These are phyloP conservation scores for Hirschioporus abietinus DNA, from an alignment of 768 basidiomycete species.

Conservation along the genomic window DNA sequence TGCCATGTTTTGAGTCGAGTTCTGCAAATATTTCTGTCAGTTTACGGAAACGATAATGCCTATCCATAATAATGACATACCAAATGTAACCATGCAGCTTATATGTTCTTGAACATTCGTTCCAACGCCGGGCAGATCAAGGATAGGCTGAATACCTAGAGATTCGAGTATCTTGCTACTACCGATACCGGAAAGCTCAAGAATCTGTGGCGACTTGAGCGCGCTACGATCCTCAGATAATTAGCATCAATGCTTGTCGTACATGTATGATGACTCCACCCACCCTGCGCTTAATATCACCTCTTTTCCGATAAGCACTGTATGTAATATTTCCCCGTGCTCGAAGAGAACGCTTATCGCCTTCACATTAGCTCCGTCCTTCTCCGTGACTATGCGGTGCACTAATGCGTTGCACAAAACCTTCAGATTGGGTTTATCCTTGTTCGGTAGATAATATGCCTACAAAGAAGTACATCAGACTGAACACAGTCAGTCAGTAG, in stretches of 20 bases:
- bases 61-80: slow-evolving; percentile 9
- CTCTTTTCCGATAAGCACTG: slow-evolving; percentile 33
- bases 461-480: neutral
- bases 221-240: slow-evolving; percentile 25
- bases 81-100: slow-evolving; percentile 17
- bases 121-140: slow-evolving; percentile 43
- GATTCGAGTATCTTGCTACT: slow-evolving; percentile 25
- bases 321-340: slow-evolving; percentile 18
- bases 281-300: slow-evolving; percentile 37
- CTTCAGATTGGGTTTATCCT: slow-evolving; percentile 23
- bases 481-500: neutral
- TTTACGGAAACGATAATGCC: neutral
- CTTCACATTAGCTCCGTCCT: slow-evolving; percentile 12
- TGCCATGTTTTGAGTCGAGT: slow-evolving; percentile 9
- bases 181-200: slow-evolving; percentile 48
- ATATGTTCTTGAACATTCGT: slow-evolving; percentile 43
- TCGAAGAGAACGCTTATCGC: slow-evolving; percentile 35
- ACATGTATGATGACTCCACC: slow-evolving; percentile 6
- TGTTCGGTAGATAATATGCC: slow-evolving; percentile 20
- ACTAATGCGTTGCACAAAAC: slow-evolving; percentile 24
- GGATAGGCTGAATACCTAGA: slow-evolving; percentile 28
- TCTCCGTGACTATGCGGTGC: slow-evolving; percentile 10
- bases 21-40: neutral
- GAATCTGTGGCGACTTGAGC: slow-evolving; percentile 39
- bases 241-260: neutral